These are phyloP conservation scores for Aspergillus biplanus DNA, from an alignment of 495 filamentous ascomycete species.

Conservation along the genomic window DNA sequence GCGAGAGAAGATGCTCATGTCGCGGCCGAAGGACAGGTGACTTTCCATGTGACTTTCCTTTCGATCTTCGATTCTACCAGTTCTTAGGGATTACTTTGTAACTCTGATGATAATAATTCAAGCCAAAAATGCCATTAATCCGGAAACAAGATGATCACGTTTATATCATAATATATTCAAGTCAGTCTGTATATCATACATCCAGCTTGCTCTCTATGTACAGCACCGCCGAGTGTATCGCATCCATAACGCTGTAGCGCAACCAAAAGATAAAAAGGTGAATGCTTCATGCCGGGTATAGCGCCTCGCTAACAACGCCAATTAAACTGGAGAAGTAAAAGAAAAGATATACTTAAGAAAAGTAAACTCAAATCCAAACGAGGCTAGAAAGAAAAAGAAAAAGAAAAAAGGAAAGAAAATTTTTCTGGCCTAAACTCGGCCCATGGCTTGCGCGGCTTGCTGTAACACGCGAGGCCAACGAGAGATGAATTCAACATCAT, in stretches of 20 bases:
- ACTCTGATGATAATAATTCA: too few relatives aligned
- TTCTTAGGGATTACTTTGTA: too few relatives aligned
- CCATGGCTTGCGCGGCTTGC: slow-evolving; percentile 40
- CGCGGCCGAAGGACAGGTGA: not conserved
- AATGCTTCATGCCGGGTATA: slow-evolving; percentile 40
- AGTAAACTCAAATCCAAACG: slow-evolving; percentile 1
- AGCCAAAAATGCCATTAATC: not conserved
- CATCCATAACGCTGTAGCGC: slow-evolving; percentile 3
- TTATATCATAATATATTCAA: slow-evolving; percentile 1
- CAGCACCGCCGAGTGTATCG: not conserved
- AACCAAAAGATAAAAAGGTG: slow-evolving; percentile 2
- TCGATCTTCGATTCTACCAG: not conserved
- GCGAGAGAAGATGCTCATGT: too few relatives aligned
- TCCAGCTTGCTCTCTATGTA: slow-evolving; percentile 1
- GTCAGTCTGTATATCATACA: slow-evolving; percentile 8
- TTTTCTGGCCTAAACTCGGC: slow-evolving; percentile 9
- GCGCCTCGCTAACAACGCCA: slow-evolving; percentile 37
- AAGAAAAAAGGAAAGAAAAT: not conserved
- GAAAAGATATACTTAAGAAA: not conserved
- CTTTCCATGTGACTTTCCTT: not conserved
- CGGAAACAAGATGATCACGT: not conserved
- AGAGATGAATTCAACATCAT: slow-evolving; percentile 50
- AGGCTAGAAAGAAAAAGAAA: not conserved
- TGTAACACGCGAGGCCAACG: slow-evolving; percentile 52
- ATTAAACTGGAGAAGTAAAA: not conserved